Evolutionary conservation across 371 early-diverging fungal genomes (phyloP).

Genomic region (Circinella minor): DNA sequence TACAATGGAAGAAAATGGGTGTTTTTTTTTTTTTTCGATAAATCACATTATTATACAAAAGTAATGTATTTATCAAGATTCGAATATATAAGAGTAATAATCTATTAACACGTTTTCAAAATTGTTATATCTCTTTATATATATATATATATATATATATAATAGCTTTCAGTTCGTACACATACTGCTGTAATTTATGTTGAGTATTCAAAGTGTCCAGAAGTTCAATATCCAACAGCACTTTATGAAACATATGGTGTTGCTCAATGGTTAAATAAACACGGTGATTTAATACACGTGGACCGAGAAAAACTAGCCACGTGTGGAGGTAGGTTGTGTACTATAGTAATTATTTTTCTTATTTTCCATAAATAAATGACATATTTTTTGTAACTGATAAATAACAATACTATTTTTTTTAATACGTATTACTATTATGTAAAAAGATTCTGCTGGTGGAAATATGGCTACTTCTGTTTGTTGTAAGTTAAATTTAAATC

Average conservation of each 20-base stretch:
- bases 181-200: conserved; percentile 19
- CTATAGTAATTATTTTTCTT: too few species aligned
- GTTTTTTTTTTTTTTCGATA: too few species aligned
- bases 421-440: too few species aligned
- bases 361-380: too few species aligned
- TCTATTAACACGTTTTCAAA: too few species aligned
- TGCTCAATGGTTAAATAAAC: conserved; percentile 11
- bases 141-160: too few species aligned
- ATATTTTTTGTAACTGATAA: too few species aligned
- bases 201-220: conserved; percentile 14
- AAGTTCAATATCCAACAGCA: conserved; percentile 21
- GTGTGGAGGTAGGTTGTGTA: conserved; percentile 10
- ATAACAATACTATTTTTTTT: too few species aligned
- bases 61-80: too few species aligned
- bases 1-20: not conserved
- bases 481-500: conserved; percentile 13
- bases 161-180: conserved; percentile 11
- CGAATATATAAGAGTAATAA: too few species aligned
- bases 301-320: conserved; percentile 18
- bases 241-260: conserved; percentile 16
- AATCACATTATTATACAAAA: too few species aligned
- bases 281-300: conserved; percentile 12
- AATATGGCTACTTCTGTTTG: conserved; percentile 22
- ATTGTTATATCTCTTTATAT: too few species aligned
- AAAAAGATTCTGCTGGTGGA: conserved; percentile 26